These are phyloP conservation scores for Strobilomyces confusus DNA, from an alignment of 768 basidiomycete genomes.

Conservation along the genomic window DNA sequence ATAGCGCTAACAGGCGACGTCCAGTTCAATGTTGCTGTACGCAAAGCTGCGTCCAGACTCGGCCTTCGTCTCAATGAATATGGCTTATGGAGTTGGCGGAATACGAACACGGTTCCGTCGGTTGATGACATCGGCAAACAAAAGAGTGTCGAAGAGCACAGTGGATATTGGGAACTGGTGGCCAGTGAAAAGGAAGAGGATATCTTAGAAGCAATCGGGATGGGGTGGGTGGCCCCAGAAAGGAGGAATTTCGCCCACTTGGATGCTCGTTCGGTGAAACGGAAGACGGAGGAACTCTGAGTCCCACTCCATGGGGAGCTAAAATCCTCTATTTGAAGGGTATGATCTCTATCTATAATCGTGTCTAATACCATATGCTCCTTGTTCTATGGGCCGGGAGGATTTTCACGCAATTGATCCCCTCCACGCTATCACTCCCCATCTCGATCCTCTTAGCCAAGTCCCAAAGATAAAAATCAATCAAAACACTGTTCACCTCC, in stretches of 20 bases:
- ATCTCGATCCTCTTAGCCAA: conserved; percentile 71
- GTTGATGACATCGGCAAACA: conserved; percentile 2
- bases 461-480: conserved; percentile 93
- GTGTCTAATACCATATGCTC: conserved; percentile 76
- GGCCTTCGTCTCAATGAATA: conserved; percentile 55
- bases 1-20: conserved; percentile 55
- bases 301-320: not conserved
- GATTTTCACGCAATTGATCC: conserved; percentile 50
- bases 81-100: conserved; percentile 61
- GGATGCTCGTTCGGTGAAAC: conserved; percentile 2
- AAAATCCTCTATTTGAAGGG: conserved; percentile 14
- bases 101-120: not conserved
- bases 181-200: conserved; percentile 24
- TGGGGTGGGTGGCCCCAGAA: conserved; percentile 27
- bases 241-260: conserved; percentile 24
- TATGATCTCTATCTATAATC: not conserved
- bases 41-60: conserved; percentile 38
- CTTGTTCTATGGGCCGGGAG: conserved; percentile 75
- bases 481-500: conserved; percentile 67
- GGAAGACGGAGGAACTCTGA: conserved; percentile 2
- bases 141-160: conserved; percentile 6
- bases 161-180: conserved; percentile 24
- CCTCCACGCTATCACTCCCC: conserved; percentile 57
- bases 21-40: conserved; percentile 42
- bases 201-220: conserved; percentile 22